Evolutionary conservation across 768 basidiomycete species (phyloP).

Genomic region (Suillus plorans): DNA sequence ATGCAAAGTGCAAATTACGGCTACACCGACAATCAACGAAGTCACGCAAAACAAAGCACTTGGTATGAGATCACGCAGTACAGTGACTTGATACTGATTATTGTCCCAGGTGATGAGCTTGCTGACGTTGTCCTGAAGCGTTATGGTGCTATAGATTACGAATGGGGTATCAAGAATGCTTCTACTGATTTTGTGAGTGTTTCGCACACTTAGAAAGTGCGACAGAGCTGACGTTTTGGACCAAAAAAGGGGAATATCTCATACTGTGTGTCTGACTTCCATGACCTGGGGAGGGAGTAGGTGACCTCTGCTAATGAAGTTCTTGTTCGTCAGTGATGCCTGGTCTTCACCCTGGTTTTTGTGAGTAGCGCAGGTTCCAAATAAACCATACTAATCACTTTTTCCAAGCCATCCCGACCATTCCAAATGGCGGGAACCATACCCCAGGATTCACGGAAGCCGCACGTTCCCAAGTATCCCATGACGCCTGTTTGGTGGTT

Average conservation of each 20-base stretch:
- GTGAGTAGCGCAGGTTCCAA: conserved; percentile 4
- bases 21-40: conserved; percentile 40
- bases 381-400: not conserved
- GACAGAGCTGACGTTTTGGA: not conserved
- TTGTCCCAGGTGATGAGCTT: conserved; percentile 54
- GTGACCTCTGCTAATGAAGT: conserved; percentile 8
- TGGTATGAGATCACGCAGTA: conserved; percentile 30
- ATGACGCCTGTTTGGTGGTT: conserved; percentile 59
- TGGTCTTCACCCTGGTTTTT: conserved; percentile 63
- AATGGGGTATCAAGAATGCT: conserved; percentile 61
- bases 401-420: conserved; percentile 62
- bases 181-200: conserved; percentile 74
- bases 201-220: not conserved
- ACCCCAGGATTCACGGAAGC: conserved; percentile 58
- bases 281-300: not conserved
- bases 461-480: conserved; percentile 56
- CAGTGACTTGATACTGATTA: not conserved
- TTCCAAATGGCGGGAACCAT: conserved; percentile 70
- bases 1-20: conserved; percentile 46
- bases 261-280: conserved; percentile 45
- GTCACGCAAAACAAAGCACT: conserved; percentile 65
- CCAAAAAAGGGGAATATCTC: conserved; percentile 46
- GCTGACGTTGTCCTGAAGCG: conserved; percentile 53
- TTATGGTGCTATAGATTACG: conserved; percentile 57
- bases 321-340: conserved; percentile 36